Conservation (phyloP, 2,329 filamentous ascomycete genomes). For the Trichoderma sp. region DNA sequence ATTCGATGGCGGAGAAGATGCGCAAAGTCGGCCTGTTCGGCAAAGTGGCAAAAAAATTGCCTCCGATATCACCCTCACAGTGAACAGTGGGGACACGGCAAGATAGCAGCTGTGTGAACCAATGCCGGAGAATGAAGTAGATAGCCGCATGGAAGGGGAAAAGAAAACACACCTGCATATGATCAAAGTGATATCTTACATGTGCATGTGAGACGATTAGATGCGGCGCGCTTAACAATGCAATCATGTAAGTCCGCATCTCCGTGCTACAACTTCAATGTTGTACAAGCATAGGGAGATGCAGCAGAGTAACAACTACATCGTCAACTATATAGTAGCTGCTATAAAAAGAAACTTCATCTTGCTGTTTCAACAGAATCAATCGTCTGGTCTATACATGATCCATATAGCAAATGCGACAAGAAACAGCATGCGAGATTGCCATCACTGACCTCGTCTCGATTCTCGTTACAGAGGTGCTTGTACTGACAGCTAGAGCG, state of each 20-base stretch:
- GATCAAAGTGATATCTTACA: neutral
- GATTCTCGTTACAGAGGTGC: neutral
- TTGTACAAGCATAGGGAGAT: too few species aligned
- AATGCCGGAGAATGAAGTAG: neutral
- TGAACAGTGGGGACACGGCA: neutral
- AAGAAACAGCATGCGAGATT: neutral
- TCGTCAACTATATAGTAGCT: neutral
- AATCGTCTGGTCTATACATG: neutral
- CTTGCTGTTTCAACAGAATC: neutral
- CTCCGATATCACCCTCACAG: neutral
- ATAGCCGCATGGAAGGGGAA: neutral
- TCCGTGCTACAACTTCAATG: neutral
- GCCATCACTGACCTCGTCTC: neutral
- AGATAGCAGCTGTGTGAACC: neutral
- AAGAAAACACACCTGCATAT: neutral
- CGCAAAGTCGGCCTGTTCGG: neutral
- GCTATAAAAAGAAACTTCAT: neutral
- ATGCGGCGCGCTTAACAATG: neutral
- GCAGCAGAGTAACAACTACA: neutral
- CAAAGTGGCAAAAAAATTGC: neutral
- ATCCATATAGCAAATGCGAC: neutral
- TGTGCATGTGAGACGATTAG: neutral
- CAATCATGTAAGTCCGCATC: neutral
- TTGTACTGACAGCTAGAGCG: neutral
- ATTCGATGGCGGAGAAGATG: neutral